A percentile compares a stretch with the other conserved stretches of the same genome.
phyloP scores from a whole-genome alignment of 2,329 filamentous ascomycete species.

The Hypoxylon rubiginosum region DNA sequence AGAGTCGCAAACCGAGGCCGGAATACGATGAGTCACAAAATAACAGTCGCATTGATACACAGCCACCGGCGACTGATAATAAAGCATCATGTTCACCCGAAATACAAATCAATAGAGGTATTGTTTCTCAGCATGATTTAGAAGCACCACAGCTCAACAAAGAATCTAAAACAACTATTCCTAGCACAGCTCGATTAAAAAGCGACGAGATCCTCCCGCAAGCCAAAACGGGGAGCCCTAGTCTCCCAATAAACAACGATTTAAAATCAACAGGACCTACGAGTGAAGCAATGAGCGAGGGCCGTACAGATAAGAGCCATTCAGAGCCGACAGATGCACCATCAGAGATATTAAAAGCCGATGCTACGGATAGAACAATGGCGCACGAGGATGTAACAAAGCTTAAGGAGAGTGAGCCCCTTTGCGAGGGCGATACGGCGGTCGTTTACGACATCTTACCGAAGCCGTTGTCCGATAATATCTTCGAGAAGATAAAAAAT shows the following conservation, averaged over 20 bases:
- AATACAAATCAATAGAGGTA: constrained; percentile 7
- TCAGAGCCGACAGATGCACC: too few species aligned
- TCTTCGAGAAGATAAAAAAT: constrained; percentile 77
- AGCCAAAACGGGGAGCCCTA: too few species aligned
- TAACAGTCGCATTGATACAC: constrained; percentile 15
- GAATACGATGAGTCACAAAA: constrained; percentile 34
- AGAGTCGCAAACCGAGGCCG: background rate
- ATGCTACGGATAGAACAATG: constrained; percentile 39
- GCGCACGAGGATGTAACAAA: constrained; percentile 1
- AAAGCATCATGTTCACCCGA: constrained; percentile 2
- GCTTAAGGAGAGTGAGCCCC: constrained; percentile 58
- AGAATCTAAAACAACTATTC: constrained; percentile 32
- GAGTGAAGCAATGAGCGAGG: constrained; percentile 28
- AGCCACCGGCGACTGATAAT: constrained; percentile 4
- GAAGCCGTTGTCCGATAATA: constrained; percentile 63
- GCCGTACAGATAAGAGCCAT: constrained; percentile 8
- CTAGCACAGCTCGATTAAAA: constrained; percentile 37
- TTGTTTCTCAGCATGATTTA: constrained; percentile 18
- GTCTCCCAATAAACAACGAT: background rate
- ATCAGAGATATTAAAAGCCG: too few species aligned
- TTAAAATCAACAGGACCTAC: constrained; percentile 22
- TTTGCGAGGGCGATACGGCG: constrained; percentile 86
- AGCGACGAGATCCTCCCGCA: constrained; percentile 32
- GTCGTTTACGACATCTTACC: constrained; percentile 80
- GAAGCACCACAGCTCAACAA: constrained; percentile 12